phyloP scores from a whole-genome alignment of 768 basidiomycete species.

The Cystofilobasidium capitatum region DNA sequence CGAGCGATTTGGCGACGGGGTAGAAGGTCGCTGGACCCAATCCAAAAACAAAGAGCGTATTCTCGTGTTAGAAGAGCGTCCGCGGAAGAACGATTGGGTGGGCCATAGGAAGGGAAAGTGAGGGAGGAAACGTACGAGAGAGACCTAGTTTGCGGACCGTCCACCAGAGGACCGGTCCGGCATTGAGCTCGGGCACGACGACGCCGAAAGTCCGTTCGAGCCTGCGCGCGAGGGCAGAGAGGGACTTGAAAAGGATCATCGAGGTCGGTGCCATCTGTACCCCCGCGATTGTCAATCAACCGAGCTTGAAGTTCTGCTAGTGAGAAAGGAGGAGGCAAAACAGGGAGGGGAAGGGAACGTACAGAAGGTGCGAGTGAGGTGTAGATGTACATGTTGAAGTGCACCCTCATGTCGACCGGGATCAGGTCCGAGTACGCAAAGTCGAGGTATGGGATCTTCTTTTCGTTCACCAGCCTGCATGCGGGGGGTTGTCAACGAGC shows the following conservation, averaged over 20 bases:
- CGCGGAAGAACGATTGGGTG: not conserved
- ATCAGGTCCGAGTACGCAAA: conserved; percentile 49
- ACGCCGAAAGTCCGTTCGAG: conserved; percentile 52
- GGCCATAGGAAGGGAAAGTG: not conserved
- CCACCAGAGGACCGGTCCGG: conserved; percentile 68
- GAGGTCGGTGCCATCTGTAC: conserved; percentile 57
- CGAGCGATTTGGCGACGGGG: conserved; percentile 27
- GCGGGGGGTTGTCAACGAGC: not conserved
- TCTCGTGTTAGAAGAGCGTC: not conserved
- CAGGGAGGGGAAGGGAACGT: conserved; percentile 35
- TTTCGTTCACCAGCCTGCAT: conserved; percentile 59
- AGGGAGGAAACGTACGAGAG: conserved; percentile 49
- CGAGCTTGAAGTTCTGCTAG: not conserved
- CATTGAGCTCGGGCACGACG: conserved; percentile 62
- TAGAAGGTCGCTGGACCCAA: conserved; percentile 32
- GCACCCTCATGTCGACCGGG: conserved; percentile 52
- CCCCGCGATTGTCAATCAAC: not conserved
- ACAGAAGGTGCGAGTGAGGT: conserved; percentile 64
- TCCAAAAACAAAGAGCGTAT: not conserved
- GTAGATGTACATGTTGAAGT: conserved; percentile 62
- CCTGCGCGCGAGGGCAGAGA: conserved; percentile 54
- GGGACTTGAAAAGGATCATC: conserved; percentile 50
- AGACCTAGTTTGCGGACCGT: conserved; percentile 57
- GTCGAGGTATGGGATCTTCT: conserved; percentile 73
- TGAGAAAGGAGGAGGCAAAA: not conserved